Base-by-base conservation (phyloP, 495 filamentous ascomycete species). In the Xylaria intraflava region DNA sequence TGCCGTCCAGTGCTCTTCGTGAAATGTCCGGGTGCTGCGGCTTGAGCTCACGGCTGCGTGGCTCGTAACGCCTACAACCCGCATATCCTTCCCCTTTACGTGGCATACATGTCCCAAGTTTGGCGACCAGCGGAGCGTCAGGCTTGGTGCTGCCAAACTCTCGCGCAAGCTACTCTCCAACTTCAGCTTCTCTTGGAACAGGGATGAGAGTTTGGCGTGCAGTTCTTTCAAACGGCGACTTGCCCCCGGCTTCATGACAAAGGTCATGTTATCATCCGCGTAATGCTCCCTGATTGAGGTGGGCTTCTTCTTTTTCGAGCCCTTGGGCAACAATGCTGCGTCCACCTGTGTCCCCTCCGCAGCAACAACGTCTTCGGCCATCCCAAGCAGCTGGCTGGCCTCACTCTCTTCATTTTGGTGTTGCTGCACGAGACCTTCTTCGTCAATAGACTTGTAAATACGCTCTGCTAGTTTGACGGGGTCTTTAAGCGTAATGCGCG, bases 81-180 rank as follows among this genome's bases (percentile, higher is more conserved):
- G 75, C 29, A 80, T 73, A 57, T 94, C 83, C 67, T 85, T 91
- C 14, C 89, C 89, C 70, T 87, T 95, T 55, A 96, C 80, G 59
- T 96, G 90, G 67, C 87, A 93, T 54, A 93, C 84, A 64, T 98
- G 88, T 2, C 93, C 90, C 3, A 92, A 74, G 1, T 82, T 82
- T 0, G 93, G 83, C 6, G 85, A 87, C 87, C 89, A 96, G 51
- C 82, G 83, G 9, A 98, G 77, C 2, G 86, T 87, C 10, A 96
- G 70, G 43, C 76, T 77, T 8, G 79, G 61, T 0, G 83, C 83
- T 40, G 59, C 67, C 49, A 71, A 63, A n/a, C 67, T 59, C 5
- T 55, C 46, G 20, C 83, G 79, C 11, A 97, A 75, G 6, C 70
- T 66, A 51, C 78, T 72, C 17, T 75, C 82, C 9, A 97, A 75